phyloP scores from a whole-genome alignment of 2,329 filamentous ascomycete species.

The Aspergillus sp. region DNA sequence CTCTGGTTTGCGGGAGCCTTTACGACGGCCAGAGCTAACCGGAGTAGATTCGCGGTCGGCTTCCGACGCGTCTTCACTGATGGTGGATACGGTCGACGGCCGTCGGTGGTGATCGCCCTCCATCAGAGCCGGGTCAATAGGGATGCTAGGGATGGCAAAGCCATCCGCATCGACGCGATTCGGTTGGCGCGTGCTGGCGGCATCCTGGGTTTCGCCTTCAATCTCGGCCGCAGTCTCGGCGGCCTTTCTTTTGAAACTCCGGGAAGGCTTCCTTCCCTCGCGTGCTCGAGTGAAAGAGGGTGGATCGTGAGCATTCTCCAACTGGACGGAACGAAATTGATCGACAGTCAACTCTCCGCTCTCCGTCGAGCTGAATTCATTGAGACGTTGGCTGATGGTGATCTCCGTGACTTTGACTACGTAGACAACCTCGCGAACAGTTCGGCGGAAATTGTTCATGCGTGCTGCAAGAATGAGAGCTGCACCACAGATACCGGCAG shows the following conservation, averaged over 20 bases:
- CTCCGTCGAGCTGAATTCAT: constrained; percentile 87
- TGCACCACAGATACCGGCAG: constrained; percentile 90
- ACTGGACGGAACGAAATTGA: constrained; percentile 63
- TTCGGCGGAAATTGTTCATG: constrained; percentile 97
- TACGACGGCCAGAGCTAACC: constrained; percentile 27
- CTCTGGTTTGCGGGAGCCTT: constrained; percentile 28
- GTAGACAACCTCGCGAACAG: constrained; percentile 92
- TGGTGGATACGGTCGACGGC: constrained; percentile 18
- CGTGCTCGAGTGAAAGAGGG: constrained; percentile 67
- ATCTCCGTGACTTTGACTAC: constrained; percentile 94
- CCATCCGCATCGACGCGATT: constrained; percentile 64
- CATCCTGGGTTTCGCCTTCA: constrained; percentile 46
- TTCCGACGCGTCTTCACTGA: constrained; percentile 24
- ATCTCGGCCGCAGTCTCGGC: constrained; percentile 42
- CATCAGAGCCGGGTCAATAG: constrained; percentile 45
- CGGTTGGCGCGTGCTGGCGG: constrained; percentile 20
- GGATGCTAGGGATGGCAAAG: constrained; percentile 61
- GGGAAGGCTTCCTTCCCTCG: constrained; percentile 59
- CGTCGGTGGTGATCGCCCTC: constrained; percentile 20
- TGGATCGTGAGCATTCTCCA: constrained; percentile 73
- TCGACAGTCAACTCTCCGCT: constrained; percentile 83
- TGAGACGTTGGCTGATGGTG: constrained; percentile 85
- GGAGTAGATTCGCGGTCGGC: constrained; percentile 19
- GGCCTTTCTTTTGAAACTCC: constrained; percentile 30
- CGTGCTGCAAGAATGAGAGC: constrained; percentile 91